Evolutionary conservation across 495 filamentous ascomycete genomes (phyloP).

Genomic region (Astrothelium subdiscretum): DNA sequence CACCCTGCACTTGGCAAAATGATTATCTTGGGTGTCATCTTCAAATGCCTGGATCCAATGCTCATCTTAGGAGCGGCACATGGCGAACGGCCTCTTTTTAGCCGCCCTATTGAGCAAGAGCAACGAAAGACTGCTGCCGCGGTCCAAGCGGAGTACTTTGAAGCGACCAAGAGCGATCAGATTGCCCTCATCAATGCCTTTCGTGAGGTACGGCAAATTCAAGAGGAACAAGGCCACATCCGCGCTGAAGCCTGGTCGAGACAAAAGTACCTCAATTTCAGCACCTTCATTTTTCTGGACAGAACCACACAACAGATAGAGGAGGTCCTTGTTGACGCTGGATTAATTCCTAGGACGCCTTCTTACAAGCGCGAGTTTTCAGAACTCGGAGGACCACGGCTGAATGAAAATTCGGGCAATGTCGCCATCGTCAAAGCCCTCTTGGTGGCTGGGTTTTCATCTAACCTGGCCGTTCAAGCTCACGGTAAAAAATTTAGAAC

Average conservation of each 20-base stretch:
- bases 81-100: constrained; percentile 34
- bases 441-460: constrained; percentile 36
- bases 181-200: constrained; percentile 42
- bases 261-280: constrained; percentile 30
- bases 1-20: constrained; percentile 45
- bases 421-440: constrained; percentile 40
- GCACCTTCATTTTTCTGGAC: constrained; percentile 32
- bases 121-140: constrained; percentile 23
- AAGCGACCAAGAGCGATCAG: constrained; percentile 39
- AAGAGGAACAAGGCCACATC: constrained; percentile 5
- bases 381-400: constrained; percentile 32
- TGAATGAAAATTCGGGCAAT: constrained; percentile 41
- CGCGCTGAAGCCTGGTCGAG: not conserved
- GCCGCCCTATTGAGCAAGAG: constrained; percentile 25
- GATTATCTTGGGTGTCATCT: constrained; percentile 47
- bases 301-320: constrained; percentile 36
- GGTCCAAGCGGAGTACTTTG: constrained; percentile 30
- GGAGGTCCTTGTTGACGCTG: constrained; percentile 32
- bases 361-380: constrained; percentile 16
- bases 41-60: constrained; percentile 50
- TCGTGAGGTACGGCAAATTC: constrained; percentile 29
- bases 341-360: constrained; percentile 31
- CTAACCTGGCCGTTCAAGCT: constrained; percentile 36
- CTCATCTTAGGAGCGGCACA: constrained; percentile 39
- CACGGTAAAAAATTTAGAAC: constrained; percentile 28